Evolutionary conservation across 352 stramenopile species (phyloP).

Genomic region (Phytophthora hibernalis): DNA sequence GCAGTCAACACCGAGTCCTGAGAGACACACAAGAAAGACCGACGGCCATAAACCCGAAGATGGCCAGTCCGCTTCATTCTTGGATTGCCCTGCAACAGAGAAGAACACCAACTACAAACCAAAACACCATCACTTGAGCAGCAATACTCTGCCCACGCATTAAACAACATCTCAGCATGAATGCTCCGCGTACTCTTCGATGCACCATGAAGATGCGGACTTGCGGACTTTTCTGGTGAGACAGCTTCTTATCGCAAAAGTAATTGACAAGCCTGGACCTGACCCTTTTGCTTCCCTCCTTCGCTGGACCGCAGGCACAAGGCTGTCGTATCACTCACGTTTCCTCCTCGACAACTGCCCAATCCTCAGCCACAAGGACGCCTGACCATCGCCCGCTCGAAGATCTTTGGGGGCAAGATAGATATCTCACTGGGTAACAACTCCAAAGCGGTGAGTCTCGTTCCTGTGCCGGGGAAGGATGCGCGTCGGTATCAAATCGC

Average conservation of each 20-base stretch:
- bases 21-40: slow-evolving; percentile 8
- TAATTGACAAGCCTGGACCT: neutral
- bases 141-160: neutral
- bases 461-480: slow-evolving; percentile 30
- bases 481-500: slow-evolving; percentile 20
- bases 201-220: slow-evolving; percentile 43
- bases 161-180: slow-evolving; percentile 17
- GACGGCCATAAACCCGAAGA: neutral
- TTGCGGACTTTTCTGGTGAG: slow-evolving; percentile 43
- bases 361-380: slow-evolving; percentile 3
- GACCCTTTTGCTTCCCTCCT: neutral
- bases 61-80: slow-evolving; percentile 22
- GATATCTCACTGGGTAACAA: slow-evolving; percentile 26
- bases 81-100: slow-evolving; percentile 21
- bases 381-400: slow-evolving; percentile 33
- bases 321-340: slow-evolving; percentile 33
- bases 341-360: slow-evolving; percentile 2
- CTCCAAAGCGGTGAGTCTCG: slow-evolving; percentile 1
- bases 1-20: neutral
- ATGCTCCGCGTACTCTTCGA: slow-evolving; percentile 12
- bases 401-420: slow-evolving; percentile 32
- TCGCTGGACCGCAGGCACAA: slow-evolving; percentile 27
- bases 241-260: slow-evolving; percentile 1
- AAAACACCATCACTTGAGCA: neutral
- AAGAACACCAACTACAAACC: slow-evolving; percentile 9